Evolutionary conservation across 2,329 filamentous ascomycete genomes (phyloP), one percentile per base, ranked within the genome.

Genomic region (Sclerotinia nivalis): DNA sequence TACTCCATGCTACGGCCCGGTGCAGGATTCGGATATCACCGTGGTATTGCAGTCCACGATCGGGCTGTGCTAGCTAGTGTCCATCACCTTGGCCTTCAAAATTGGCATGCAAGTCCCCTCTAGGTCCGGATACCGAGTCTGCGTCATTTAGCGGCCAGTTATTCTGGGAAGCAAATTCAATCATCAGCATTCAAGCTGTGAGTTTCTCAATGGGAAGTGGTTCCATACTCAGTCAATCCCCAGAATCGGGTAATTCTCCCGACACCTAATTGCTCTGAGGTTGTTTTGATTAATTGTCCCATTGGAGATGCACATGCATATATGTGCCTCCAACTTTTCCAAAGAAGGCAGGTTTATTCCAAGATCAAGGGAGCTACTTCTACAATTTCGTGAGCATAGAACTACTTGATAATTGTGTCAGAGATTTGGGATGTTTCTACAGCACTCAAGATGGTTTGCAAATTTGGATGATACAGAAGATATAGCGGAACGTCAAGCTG

Each of bases 401-500:
- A 34, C 58, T 47, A n/a, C 25, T 40, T 31, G 2, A 61, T 37
- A 1, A 61, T 61, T 47, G 58, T 25, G 25, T 61, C 58, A 25
- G 58, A 61, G 10, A 61, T 61, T 18, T 47, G 7, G 18, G 31
- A 61, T 31, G 15, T 61, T 31, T 61, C 58, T 18, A 61, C 40
- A 2, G 58, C 58, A 45, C 31, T 25, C 18, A 47, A 2, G 9
- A 61, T 61, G 7, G 22, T 34, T 28, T 61, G 58, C 40, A n/a
- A 18, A 34, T 18, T 61, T n/a, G 59, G 59, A 4, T n/a, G 25
- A 31, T 25, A 47, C 15, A 61, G 25, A 6, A 61, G 18, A 61
- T 61, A 61, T 82, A 0, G 82, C 83, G 59, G 81, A 81, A 70
- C 96, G 72, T 74, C 74, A 97, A 61, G 59, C 43, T 34, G 47